These are phyloP conservation scores for Trichoderma citrinoviride DNA, from an alignment of 2,329 filamentous ascomycete species.

Conservation along the genomic window DNA sequence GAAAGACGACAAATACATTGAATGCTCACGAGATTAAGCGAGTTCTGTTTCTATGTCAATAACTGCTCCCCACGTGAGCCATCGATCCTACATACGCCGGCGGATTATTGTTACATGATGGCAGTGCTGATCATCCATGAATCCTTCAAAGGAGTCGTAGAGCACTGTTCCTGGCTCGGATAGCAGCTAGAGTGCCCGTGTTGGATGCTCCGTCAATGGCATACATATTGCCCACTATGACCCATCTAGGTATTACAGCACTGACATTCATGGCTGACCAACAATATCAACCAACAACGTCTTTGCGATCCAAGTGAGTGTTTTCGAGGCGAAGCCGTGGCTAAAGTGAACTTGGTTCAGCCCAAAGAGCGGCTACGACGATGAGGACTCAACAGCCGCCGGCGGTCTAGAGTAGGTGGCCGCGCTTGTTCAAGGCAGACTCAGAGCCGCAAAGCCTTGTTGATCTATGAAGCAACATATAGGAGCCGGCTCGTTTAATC, in stretches of 20 bases:
- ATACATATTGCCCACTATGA: no score
- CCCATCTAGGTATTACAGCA: no score
- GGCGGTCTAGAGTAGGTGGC: background rate
- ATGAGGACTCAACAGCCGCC: background rate
- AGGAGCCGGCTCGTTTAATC: background rate
- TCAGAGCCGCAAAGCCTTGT: background rate
- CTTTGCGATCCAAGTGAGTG: background rate
- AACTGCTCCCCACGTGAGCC: no score
- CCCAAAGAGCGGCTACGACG: background rate
- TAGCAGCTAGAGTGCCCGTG: background rate
- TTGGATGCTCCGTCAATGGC: no score
- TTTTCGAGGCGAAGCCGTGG: background rate
- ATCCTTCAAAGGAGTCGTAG: no score
- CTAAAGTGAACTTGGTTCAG: background rate
- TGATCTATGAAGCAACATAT: background rate
- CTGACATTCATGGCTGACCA: background rate
- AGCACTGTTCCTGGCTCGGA: no score
- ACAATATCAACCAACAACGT: background rate
- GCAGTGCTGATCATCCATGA: no score
- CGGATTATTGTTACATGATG: no score
- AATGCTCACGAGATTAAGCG: no score
- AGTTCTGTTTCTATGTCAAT: no score
- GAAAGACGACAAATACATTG: no score
- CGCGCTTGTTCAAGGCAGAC: constrained; percentile 1
- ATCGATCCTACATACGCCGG: no score